Evolutionary conservation across 345 rosid species (phyloP).

Genomic region (Brassica nigra): DNA sequence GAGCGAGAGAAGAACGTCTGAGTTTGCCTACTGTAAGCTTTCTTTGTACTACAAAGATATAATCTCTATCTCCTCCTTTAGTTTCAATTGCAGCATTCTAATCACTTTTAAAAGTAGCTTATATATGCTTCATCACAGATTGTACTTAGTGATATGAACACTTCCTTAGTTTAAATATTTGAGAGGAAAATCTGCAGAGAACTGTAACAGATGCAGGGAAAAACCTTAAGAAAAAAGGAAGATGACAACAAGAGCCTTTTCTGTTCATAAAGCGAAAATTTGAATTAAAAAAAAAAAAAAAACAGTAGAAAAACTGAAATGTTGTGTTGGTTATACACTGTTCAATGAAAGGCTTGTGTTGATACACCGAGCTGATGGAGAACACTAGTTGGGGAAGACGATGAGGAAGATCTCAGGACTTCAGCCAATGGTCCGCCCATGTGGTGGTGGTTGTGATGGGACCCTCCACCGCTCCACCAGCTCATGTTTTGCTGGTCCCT

Average conservation of each 20-base stretch:
- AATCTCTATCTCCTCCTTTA: slow-evolving; percentile 8
- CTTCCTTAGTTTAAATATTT: background rate
- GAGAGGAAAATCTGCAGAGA: slow-evolving; percentile 7
- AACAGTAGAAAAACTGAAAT: slow-evolving; percentile 11
- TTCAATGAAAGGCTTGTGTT: slow-evolving; percentile 43
- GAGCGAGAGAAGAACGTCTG: background rate
- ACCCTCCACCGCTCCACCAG: slow-evolving; percentile 63
- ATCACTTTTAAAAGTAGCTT: slow-evolving; percentile 3
- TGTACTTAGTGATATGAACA: slow-evolving; percentile 8
- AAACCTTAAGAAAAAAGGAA: slow-evolving; percentile 7
- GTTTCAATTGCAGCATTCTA: slow-evolving; percentile 24
- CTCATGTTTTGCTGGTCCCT: slow-evolving; percentile 59
- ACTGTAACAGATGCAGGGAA: slow-evolving; percentile 12
- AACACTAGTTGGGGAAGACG: slow-evolving; percentile 80
- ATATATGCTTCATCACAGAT: background rate
- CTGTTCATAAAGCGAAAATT: background rate
- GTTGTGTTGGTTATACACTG: slow-evolving; percentile 24
- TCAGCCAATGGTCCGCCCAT: slow-evolving; percentile 96
- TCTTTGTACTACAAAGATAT: slow-evolving; percentile 32
- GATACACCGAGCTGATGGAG: slow-evolving; percentile 56
- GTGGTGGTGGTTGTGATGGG: slow-evolving; percentile 41
- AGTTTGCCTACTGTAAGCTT: slow-evolving; percentile 35
- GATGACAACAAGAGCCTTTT: background rate
- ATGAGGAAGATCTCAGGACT: slow-evolving; percentile 64
- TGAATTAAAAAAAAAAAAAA: slow-evolving; percentile 15